These are phyloP conservation scores for Talaromyces sp. DNA, from an alignment of 2,329 filamentous ascomycete genomes.

Conservation along the genomic window DNA sequence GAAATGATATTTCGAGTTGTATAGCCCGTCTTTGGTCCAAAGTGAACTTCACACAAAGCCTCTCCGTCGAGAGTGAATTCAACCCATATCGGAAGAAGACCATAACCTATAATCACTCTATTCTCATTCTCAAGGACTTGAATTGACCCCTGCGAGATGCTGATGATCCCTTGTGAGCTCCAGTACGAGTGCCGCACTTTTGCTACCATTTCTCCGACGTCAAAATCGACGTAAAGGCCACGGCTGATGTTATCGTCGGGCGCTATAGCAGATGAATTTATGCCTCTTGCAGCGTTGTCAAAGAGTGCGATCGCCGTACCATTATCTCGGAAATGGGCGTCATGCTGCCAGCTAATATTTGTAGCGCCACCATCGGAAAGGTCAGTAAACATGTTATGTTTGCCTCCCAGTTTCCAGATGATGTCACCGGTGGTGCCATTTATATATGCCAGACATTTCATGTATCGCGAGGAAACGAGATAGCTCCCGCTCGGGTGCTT, in stretches of 20 bases:
- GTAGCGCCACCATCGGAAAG: constrained; percentile 6
- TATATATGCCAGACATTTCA: constrained; percentile 47
- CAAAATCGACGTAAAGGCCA: constrained; percentile 43
- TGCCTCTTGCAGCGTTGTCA: constrained; percentile 34
- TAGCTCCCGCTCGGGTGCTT: constrained; percentile 53
- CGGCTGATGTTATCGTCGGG: constrained; percentile 33
- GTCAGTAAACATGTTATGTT: constrained; percentile 12
- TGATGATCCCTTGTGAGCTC: constrained; percentile 37
- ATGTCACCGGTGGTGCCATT: constrained; percentile 48
- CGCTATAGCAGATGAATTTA: not conserved
- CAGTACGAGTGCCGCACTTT: constrained; percentile 37
- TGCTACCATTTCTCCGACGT: constrained; percentile 39
- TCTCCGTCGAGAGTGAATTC: constrained; percentile 50
- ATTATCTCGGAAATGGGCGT: constrained; percentile 21
- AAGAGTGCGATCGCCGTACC: constrained; percentile 33
- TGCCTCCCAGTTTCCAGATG: constrained; percentile 51
- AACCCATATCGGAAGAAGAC: constrained; percentile 49
- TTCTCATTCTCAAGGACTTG: constrained; percentile 40
- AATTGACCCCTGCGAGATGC: constrained; percentile 41
- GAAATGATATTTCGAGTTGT: constrained; percentile 43
- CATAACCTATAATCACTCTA: constrained; percentile 50
- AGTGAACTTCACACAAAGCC: constrained; percentile 52
- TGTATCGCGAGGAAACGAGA: constrained; percentile 52
- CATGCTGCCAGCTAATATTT: constrained; percentile 15
- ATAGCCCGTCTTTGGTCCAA: constrained; percentile 38